Base-by-base conservation (phyloP, 1,284 basidiomycete genomes). In the Austroboletus sp. region DNA sequence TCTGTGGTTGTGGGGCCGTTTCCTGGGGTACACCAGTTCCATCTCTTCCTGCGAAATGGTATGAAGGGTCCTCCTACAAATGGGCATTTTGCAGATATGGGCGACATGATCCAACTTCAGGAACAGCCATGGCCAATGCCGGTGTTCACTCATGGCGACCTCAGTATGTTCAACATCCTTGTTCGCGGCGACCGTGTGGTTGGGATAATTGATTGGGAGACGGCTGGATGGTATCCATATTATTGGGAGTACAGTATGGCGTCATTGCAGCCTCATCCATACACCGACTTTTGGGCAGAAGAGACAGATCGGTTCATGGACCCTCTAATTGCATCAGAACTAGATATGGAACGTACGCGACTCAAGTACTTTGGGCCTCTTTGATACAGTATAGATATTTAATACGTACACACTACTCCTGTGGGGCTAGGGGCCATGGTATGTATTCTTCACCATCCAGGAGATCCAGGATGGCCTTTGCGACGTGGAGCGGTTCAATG, bases 191-290 rank as follows among this genome's bases (percentile, higher is more conserved):
- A 45, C 3, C 1, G 19, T 1, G 13, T 43, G 0, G 44, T 50
- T 4, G 43, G 43, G 2, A 50, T 50, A 6, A 32, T 50, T 3
- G 44, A 50, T 13, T 45, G 42, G 43, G 33, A 50, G 33, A 45
- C 23, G 0, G 9, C 36, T 2, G 29, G 33, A 5, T 50, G 42
- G 40, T 50, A 41, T 41, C 48, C 40, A 12, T 13, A 15, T 0
- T 42, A 44, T 21, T 50, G 42, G 46, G 46, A 47, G 15, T 35
- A 42, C 10, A 26, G 17, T 1, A 36, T 32, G 41, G 38, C 44
- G 15, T 38, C 30, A 17, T 10, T 41, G 19, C 30, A 15, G 2
- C 6, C 6, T 6, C 29, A 39, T 15, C 48, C 48, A 19, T 6
- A 11, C 7, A 44, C 41, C 21, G 2, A 1, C 0, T 40, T 43